A percentile compares a stretch with the other conserved stretches of the same genome.
These are phyloP conservation scores for Acacia crassicarpa DNA, from an alignment of 306 rosid species.

Conservation along the genomic window DNA sequence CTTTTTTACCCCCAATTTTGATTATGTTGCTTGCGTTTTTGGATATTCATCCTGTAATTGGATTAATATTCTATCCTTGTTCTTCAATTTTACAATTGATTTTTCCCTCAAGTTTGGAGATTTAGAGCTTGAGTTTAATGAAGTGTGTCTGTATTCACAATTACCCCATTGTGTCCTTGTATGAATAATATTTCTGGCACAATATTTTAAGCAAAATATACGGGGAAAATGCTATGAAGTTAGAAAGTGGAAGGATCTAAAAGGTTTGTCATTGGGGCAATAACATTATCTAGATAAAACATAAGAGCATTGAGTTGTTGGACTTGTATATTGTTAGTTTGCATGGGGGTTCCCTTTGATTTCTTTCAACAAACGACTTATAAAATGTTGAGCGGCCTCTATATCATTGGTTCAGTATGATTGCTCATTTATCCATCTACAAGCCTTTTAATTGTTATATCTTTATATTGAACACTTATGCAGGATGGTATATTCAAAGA, in stretches of 20 bases:
- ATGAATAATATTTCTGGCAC: background rate
- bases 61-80: background rate
- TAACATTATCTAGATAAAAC: background rate
- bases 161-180: background rate
- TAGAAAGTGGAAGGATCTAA: background rate
- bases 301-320: background rate
- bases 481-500: constrained; percentile 87
- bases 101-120: background rate
- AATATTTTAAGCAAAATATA: background rate
- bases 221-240: background rate
- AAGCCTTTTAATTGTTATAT: constrained; percentile 15
- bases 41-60: background rate
- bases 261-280: background rate
- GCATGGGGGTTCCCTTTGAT: background rate
- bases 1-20: background rate
- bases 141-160: background rate
- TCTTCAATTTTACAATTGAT: background rate
- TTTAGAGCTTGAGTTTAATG: background rate
- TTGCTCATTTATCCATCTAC: background rate
- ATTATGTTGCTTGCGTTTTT: background rate
- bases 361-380: background rate
- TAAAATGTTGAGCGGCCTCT: background rate
- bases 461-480: constrained; percentile 22
- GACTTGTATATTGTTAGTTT: background rate
- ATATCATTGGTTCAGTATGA: background rate